phyloP scores from a whole-genome alignment of 2,329 filamentous ascomycete genomes.

The Diplocarpon rosae region DNA sequence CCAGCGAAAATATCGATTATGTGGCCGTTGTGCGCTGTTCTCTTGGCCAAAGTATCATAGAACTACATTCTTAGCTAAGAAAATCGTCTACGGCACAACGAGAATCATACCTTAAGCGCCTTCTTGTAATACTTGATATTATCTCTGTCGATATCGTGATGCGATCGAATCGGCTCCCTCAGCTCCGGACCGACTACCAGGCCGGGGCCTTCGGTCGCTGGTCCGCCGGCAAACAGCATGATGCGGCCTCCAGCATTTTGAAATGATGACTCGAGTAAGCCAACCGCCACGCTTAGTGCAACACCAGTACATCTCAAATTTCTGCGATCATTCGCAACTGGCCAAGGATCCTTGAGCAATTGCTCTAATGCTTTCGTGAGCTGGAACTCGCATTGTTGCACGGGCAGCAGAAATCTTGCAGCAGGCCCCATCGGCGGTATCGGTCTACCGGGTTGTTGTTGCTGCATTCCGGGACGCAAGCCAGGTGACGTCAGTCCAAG shows the following conservation, averaged over 20 bases:
- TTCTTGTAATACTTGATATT: slow-evolving; percentile 99
- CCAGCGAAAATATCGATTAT: slow-evolving; percentile 97
- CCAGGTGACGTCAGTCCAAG: slow-evolving; percentile 68
- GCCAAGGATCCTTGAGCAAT: slow-evolving; percentile 95
- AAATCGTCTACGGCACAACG: neutral
- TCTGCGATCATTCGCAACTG: slow-evolving; percentile 85
- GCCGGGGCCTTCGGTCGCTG: slow-evolving; percentile 90
- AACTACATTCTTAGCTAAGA: slow-evolving; percentile 44
- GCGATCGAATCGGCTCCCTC: slow-evolving; percentile 90
- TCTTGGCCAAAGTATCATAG: slow-evolving; percentile 88
- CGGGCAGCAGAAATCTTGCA: slow-evolving; percentile 82
- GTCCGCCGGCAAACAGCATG: slow-evolving; percentile 93
- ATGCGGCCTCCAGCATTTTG: slow-evolving; percentile 90
- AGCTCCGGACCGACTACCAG: slow-evolving; percentile 95
- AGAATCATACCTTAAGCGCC: slow-evolving; percentile 67
- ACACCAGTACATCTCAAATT: slow-evolving; percentile 88
- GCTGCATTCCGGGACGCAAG: slow-evolving; percentile 56
- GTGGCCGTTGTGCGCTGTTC: slow-evolving; percentile 91
- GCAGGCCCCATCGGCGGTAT: slow-evolving; percentile 68
- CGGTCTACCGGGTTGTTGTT: slow-evolving; percentile 65
- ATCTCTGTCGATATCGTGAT: slow-evolving; percentile 97
- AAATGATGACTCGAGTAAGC: slow-evolving; percentile 86
- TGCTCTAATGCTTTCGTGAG: slow-evolving; percentile 93
- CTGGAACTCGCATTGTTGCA: slow-evolving; percentile 93
- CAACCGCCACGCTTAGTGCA: slow-evolving; percentile 88